A percentile compares a stretch with the other conserved stretches of the same genome.
These are phyloP conservation scores for Paraphaeosphaeria sporulosa DNA, from an alignment of 2,329 filamentous ascomycete species.

Conservation along the genomic window DNA sequence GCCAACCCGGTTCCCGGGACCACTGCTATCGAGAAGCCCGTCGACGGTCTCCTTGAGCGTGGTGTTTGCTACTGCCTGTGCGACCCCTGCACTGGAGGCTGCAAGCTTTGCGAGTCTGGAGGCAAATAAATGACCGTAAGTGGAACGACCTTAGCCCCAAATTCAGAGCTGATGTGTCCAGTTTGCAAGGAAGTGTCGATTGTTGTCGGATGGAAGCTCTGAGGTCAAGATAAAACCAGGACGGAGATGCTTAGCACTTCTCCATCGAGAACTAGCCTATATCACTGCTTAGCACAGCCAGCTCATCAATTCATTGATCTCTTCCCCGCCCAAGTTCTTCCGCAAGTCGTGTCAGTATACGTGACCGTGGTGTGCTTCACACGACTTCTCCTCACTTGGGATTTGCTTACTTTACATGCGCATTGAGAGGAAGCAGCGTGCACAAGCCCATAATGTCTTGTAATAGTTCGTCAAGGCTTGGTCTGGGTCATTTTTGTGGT, in stretches of 20 bases:
- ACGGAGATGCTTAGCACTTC: background rate
- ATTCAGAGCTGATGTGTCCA: background rate
- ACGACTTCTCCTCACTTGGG: too few species aligned
- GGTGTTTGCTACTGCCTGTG: slow-evolving; percentile 10
- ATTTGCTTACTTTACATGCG: too few species aligned
- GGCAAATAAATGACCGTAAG: background rate
- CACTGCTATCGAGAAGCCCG: background rate
- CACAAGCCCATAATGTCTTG: too few species aligned
- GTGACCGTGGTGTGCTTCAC: background rate
- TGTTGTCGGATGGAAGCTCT: background rate
- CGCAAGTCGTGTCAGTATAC: background rate
- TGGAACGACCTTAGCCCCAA: background rate
- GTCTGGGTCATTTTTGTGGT: too few species aligned
- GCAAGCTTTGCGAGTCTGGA: slow-evolving; percentile 7
- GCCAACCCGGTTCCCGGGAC: slow-evolving; percentile 9
- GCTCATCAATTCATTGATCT: background rate
- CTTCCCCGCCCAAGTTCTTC: background rate
- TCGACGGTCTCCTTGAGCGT: background rate
- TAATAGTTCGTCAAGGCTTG: too few species aligned
- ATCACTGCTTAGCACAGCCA: background rate
- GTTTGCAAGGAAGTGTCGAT: background rate
- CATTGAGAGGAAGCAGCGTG: too few species aligned
- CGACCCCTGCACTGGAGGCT: background rate
- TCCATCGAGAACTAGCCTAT: background rate
- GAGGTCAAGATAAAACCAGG: background rate